Conservation (phyloP, 2,329 filamentous ascomycete genomes). For the Apiospora arundinis region DNA sequence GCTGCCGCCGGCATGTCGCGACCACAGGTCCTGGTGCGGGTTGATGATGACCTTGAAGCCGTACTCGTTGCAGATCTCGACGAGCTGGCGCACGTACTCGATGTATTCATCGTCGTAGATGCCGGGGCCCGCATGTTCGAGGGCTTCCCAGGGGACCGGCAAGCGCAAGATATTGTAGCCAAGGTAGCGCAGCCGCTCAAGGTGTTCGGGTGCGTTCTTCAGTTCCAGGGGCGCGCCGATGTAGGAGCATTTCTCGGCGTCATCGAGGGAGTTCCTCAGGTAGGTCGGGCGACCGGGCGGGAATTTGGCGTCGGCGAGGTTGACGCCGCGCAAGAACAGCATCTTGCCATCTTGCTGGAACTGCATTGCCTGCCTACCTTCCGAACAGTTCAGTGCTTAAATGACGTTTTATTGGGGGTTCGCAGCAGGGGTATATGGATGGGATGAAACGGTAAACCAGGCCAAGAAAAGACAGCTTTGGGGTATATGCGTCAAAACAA, state of each 20-base stretch:
- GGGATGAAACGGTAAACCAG: constrained; percentile 6
- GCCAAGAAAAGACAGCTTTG: background rate
- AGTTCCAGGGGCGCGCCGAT: constrained; percentile 28
- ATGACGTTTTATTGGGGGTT: background rate
- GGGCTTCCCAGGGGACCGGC: constrained; percentile 33
- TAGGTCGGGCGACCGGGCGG: constrained; percentile 29
- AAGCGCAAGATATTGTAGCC: constrained; percentile 33
- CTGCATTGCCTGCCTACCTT: constrained; percentile 16
- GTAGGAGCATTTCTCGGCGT: constrained; percentile 27
- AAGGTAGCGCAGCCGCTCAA: constrained; percentile 29
- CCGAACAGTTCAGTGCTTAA: constrained; percentile 1
- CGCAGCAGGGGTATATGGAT: background rate
- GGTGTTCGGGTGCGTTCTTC: constrained; percentile 28
- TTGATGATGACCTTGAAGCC: constrained; percentile 34
- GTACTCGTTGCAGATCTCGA: constrained; percentile 29
- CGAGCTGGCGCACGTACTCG: constrained; percentile 27
- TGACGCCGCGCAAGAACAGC: constrained; percentile 33
- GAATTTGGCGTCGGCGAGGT: constrained; percentile 33
- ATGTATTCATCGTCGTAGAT: constrained; percentile 35
- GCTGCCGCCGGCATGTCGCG: constrained; percentile 32
- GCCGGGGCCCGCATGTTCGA: constrained; percentile 33
- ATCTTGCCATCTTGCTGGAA: constrained; percentile 29
- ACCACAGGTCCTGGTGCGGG: constrained; percentile 36
- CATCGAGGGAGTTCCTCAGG: constrained; percentile 27
- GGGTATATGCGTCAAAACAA: background rate